Evolutionary conservation across 2,329 filamentous ascomycete species (phyloP), one percentile per base, ranked within the genome.

Genomic region (Alternaria burnsii): DNA sequence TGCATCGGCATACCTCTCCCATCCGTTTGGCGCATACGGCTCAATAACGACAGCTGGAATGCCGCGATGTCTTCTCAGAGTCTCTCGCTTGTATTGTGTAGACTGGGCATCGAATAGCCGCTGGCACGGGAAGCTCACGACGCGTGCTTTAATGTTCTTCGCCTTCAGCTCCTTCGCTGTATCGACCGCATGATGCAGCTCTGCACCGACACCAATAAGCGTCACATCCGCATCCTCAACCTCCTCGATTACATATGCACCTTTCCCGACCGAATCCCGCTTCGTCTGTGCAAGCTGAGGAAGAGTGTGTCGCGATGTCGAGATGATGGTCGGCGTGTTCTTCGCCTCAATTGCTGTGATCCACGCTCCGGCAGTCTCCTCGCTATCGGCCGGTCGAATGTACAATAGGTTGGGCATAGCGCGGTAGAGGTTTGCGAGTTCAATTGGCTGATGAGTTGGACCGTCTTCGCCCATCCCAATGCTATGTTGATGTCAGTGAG

Each of bases 381-480:
- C 86, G 43, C 79, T 82, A 61, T 89, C 87, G 42, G 81, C 81
- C 0, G 87, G 87, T 0, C 87, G 84, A 46, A 89, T 86, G 71
- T 88, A 88, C 1, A 84, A 75, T 1, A 89, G 65, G 62, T 88
- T 87, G 0, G 87, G 87, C 87, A 89, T 89, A 8, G 86, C 83
- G 2, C 87, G 83, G 72, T 86, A 89, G 2, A 89, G 76, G 0
- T 82, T 73, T 6, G 83, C 82, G 0, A 89, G 79, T 32, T 83
- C 86, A 22, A 89, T 82, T 1, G 87, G 87, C 70, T 89, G 87
- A 63, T 89, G 87, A 0, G 87, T 89, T 0, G 87, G 87, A 0
- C 87, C 87, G 61, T 89, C 83, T 66, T 88, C 83, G 2, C 87
- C 56, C 38, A 81, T 85, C 20, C 83, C 87, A 26, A 76, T 75